Percentiles rank a stretch among this genome's conserved stretches.
These are phyloP conservation scores for Phytophthora constricta DNA, from an alignment of 352 stramenopile genomes.

Conservation along the genomic window DNA sequence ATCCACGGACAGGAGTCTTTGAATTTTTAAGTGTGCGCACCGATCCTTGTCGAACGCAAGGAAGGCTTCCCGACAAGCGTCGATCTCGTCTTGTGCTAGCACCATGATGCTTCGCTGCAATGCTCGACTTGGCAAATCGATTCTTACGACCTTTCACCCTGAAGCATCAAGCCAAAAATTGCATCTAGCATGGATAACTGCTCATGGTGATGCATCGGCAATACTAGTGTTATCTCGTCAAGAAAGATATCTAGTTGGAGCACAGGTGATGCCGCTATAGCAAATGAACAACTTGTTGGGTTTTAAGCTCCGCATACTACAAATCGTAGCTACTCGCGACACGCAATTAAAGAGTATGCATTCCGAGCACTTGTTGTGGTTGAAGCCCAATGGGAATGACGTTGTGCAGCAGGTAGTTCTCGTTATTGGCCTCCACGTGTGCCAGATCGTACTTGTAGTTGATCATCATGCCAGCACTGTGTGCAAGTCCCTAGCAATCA, in stretches of 20 bases:
- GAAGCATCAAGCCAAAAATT: conserved; percentile 28
- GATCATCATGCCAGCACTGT: conserved; percentile 86
- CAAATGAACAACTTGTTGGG: not conserved
- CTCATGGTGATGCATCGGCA: too few species aligned
- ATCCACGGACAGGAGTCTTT: not conserved
- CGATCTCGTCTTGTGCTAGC: conserved; percentile 96
- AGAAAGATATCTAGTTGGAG: too few species aligned
- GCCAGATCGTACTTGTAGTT: conserved; percentile 90
- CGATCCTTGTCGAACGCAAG: conserved; percentile 97
- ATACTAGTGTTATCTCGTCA: too few species aligned
- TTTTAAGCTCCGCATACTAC: too few species aligned
- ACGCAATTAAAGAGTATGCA: conserved; percentile 28
- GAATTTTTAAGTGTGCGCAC: too few species aligned
- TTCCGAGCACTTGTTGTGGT: conserved; percentile 56
- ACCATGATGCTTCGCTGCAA: conserved; percentile 51
- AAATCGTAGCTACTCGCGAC: too few species aligned
- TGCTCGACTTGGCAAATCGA: not conserved
- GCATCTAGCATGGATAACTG: not conserved
- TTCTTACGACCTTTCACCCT: conserved; percentile 28
- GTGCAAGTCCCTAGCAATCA: conserved; percentile 62
- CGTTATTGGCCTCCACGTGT: conserved; percentile 81
- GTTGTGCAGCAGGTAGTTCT: conserved; percentile 85
- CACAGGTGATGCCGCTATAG: not conserved
- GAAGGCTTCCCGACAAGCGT: conserved; percentile 96
- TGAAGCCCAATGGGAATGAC: conserved; percentile 77